phyloP scores from a whole-genome alignment of 1,139 yeast species.

The Eremothecium gossypii region DNA sequence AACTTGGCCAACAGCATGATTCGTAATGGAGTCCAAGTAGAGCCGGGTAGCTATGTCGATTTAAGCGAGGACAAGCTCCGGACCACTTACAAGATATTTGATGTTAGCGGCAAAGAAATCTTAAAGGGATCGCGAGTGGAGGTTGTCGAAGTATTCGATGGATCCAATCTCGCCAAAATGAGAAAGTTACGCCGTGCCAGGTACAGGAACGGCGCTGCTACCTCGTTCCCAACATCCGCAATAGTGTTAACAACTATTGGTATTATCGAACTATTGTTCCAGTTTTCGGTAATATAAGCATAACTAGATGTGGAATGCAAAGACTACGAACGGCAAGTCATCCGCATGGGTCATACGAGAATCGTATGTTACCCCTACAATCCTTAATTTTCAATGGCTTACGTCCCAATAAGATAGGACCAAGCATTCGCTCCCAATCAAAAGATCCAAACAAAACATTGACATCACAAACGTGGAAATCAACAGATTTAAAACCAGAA shows the following conservation, averaged over 20 bases:
- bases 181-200: background rate
- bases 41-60: conserved; percentile 40
- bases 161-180: background rate
- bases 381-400: conserved; percentile 32
- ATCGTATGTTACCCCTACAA: background rate
- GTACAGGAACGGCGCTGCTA: background rate
- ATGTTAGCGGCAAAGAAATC: conserved; percentile 12
- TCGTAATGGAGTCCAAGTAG: conserved; percentile 38
- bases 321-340: too few relatives aligned
- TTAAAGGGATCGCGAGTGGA: conserved; percentile 3
- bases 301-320: too few relatives aligned
- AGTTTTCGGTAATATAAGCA: background rate
- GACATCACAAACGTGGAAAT: conserved; percentile 17
- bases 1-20: conserved; percentile 40
- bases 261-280: conserved; percentile 1
- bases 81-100: conserved; percentile 14
- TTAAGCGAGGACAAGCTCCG: conserved; percentile 30
- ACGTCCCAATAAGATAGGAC: conserved; percentile 29
- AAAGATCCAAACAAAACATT: conserved; percentile 25
- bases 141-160: conserved; percentile 3
- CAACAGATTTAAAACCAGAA: conserved; percentile 27
- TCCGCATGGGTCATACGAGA: conserved; percentile 17
- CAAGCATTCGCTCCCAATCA: conserved; percentile 32
- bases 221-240: background rate
- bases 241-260: conserved; percentile 1